These are phyloP conservation scores for Asterella californica DNA, from an alignment of 225 moss, liverwort and hornwort species.

Conservation along the genomic window DNA sequence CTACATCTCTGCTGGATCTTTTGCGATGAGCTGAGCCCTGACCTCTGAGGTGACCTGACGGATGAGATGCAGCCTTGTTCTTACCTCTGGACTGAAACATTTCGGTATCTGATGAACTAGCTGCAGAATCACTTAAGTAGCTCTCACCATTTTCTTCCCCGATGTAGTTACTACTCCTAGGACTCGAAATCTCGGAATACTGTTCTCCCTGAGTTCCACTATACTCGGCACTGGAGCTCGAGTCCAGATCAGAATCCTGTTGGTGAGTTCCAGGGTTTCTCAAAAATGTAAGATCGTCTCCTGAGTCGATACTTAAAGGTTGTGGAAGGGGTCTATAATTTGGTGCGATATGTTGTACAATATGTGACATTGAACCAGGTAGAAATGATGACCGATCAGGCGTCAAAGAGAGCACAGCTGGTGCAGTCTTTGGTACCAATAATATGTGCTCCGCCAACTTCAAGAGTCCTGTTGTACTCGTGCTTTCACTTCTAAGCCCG, in stretches of 20 bases:
- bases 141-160: slow-evolving; percentile 51
- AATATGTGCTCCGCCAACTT: slow-evolving; percentile 63
- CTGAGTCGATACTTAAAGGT: slow-evolving; percentile 58
- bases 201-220: slow-evolving; percentile 41
- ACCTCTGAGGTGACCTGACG: slow-evolving; percentile 14
- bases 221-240: slow-evolving; percentile 45
- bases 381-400: slow-evolving; percentile 80
- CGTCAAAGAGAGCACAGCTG: slow-evolving; percentile 63
- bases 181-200: slow-evolving; percentile 47
- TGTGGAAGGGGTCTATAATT: slow-evolving; percentile 72
- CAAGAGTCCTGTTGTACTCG: slow-evolving; percentile 35
- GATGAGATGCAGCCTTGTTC: slow-evolving; percentile 4
- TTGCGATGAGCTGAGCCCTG: slow-evolving; percentile 3
- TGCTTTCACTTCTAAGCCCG: neutral
- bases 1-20: slow-evolving; percentile 23
- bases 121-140: slow-evolving; percentile 43
- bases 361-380: slow-evolving; percentile 96
- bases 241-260: slow-evolving; percentile 22
- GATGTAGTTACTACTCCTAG: slow-evolving; percentile 45
- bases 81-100: slow-evolving; percentile 16
- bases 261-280: slow-evolving; percentile 22
- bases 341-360: slow-evolving; percentile 88
- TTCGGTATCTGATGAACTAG: slow-evolving; percentile 49
- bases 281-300: slow-evolving; percentile 23
- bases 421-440: slow-evolving; percentile 70